Conservation (phyloP, 371 early-diverging fungal species). For the Capniomyces stellatus region DNA sequence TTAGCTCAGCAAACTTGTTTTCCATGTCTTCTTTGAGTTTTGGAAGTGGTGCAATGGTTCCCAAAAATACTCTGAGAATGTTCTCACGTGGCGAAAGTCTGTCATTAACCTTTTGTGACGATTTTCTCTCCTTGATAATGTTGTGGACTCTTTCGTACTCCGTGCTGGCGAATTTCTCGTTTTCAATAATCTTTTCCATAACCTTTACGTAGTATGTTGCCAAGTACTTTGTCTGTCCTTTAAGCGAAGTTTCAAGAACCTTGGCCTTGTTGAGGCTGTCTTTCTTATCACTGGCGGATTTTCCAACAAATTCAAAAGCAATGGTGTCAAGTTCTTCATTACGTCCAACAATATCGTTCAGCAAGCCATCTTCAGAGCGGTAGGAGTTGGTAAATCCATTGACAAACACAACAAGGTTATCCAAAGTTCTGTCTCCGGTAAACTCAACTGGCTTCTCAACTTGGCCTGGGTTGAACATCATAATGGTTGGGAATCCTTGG, state of each 20-base stretch:
- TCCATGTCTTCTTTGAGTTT: slow-evolving; percentile 21
- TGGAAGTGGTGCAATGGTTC: not conserved
- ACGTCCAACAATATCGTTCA: slow-evolving; percentile 50
- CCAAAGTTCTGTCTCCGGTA: slow-evolving; percentile 56
- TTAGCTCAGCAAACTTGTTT: not conserved
- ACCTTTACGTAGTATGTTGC: slow-evolving; percentile 43
- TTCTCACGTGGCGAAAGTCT: slow-evolving; percentile 33
- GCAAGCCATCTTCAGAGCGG: slow-evolving; percentile 58
- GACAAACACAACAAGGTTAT: slow-evolving; percentile 68
- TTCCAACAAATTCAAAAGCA: slow-evolving; percentile 42
- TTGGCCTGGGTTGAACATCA: slow-evolving; percentile 63
- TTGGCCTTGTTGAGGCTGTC: slow-evolving; percentile 24
- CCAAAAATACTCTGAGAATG: slow-evolving; percentile 27
- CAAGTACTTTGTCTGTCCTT: slow-evolving; percentile 16
- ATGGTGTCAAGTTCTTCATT: slow-evolving; percentile 43
- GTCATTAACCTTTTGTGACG: slow-evolving; percentile 29
- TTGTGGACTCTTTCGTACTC: slow-evolving; percentile 31
- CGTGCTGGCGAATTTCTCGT: slow-evolving; percentile 28
- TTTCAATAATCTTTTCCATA: slow-evolving; percentile 34
- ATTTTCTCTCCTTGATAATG: slow-evolving; percentile 25
- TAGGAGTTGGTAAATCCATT: slow-evolving; percentile 74
- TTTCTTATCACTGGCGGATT: slow-evolving; percentile 26
- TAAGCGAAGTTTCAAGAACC: slow-evolving; percentile 15
- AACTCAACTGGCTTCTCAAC: slow-evolving; percentile 48
- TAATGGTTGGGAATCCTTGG: slow-evolving; percentile 65